Evolutionary conservation across 2,329 filamentous ascomycete species (phyloP).

Genomic region (Penicillium paneum): DNA sequence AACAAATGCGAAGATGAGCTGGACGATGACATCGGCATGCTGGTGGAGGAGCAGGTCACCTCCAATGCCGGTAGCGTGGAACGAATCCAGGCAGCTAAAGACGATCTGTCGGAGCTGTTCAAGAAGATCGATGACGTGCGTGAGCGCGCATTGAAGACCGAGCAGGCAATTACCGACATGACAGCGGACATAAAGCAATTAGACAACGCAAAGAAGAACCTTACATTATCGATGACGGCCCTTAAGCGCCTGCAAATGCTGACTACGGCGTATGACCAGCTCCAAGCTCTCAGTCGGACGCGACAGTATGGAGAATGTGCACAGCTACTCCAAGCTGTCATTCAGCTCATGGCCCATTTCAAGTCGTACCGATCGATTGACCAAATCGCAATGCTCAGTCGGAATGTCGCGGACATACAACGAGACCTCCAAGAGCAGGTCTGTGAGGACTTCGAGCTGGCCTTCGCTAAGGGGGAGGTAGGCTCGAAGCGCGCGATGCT

Average conservation of each 20-base stretch:
- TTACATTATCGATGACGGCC: conserved; percentile 96
- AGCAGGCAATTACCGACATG: conserved; percentile 96
- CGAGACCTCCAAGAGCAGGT: conserved; percentile 91
- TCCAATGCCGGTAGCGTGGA: conserved; percentile 83
- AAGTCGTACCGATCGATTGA: conserved; percentile 97
- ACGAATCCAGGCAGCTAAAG: conserved; percentile 86
- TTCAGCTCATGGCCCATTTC: conserved; percentile 98
- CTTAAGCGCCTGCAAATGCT: conserved; percentile 97
- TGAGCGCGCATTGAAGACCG: conserved; percentile 82
- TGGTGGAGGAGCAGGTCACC: conserved; percentile 73
- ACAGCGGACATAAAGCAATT: conserved; percentile 97
- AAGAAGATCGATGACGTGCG: conserved; percentile 92
- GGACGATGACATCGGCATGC: conserved; percentile 68
- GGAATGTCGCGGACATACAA: conserved; percentile 90
- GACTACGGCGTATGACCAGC: conserved; percentile 97
- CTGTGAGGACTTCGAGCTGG: conserved; percentile 97
- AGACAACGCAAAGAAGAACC: conserved; percentile 92
- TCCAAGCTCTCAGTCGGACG: conserved; percentile 75
- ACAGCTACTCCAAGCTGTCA: conserved; percentile 85
- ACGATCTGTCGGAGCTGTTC: conserved; percentile 85
- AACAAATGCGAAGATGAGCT: conserved; percentile 76
- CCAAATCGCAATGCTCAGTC: conserved; percentile 89
- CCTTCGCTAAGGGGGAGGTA: conserved; percentile 86
- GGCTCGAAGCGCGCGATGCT: conserved; percentile 66
- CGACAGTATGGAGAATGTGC: conserved; percentile 94